Base-by-base conservation (phyloP, 805 yeast genomes). In the Tetrapisispora pingtungensis region DNA sequence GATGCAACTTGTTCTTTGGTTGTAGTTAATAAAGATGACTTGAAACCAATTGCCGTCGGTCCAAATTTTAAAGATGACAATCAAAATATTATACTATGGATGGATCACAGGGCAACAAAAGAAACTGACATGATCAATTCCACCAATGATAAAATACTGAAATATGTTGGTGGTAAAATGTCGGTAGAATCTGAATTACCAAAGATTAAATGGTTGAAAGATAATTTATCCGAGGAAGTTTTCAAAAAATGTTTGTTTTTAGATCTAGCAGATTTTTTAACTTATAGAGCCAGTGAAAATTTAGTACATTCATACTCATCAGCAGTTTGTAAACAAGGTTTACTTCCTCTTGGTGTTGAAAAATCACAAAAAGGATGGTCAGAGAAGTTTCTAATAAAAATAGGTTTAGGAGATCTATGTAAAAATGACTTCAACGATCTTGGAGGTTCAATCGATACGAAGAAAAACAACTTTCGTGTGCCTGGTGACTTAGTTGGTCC, bases 151-250 rank as follows among this genome's bases (percentile, higher is more conserved):
- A 78, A 76, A 57, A 78, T 85, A 46, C 72, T 93, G 57, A 83
- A 85, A 61, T 93, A 86, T 61, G 97, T 93, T 17, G 98, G 98
- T 47, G 97, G 97, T 17, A 81, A 80, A 56, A 90, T 93, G 97
- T 88, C 97, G 41, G 84, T 93, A 57, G 98, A 90, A 65, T 93
- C 93, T 97, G 97, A 93, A 61, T 73, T 93, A 52, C 98, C 98
- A 49, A 93, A 93, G 67, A 88, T 87, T 68, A 84, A 85, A 68
- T 93, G 98, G 98, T 74, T 93, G 58, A 90, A 90, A 62, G 81
- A 84, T 62, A 73, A 93, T 64, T 67, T 88, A 70, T 84, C 94
- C 4, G 67, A 68, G 30, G 77, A 70, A 14, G 65, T 66, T 44
- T 84, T 86, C 62, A 59, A 64, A 7, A 55, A 68, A 27, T 76